These are phyloP conservation scores for Plantago ovata DNA, from an alignment of 257 asterid genomes.

Conservation along the genomic window DNA sequence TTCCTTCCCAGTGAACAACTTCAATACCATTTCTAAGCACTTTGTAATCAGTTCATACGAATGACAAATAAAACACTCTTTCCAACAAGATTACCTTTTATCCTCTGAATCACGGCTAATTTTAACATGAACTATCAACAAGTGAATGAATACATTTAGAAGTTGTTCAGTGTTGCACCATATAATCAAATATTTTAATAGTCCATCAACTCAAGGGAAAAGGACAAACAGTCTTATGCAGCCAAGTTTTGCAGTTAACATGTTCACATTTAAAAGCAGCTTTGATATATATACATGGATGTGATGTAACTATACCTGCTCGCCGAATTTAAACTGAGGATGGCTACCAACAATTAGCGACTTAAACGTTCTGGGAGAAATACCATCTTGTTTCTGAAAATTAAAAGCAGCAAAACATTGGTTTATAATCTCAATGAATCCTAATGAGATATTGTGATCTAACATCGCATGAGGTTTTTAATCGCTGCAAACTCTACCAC, in stretches of 20 bases:
- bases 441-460: conserved; percentile 6
- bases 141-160: too few relatives aligned
- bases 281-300: conserved; percentile 11
- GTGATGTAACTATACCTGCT: conserved; percentile 58
- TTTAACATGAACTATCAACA: too few relatives aligned
- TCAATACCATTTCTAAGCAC: too few relatives aligned
- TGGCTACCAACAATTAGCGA: conserved; percentile 95
- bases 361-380: conserved; percentile 96
- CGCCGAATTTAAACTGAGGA: conserved; percentile 93
- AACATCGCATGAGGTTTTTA: background rate
- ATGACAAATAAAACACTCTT: too few relatives aligned
- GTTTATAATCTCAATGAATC: conserved; percentile 5
- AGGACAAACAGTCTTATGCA: conserved; percentile 1
- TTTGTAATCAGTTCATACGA: too few relatives aligned
- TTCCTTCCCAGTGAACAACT: too few relatives aligned
- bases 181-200: background rate
- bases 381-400: conserved; percentile 90
- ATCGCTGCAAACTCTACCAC: too few relatives aligned
- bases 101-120: too few relatives aligned
- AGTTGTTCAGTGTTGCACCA: too few relatives aligned
- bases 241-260: background rate
- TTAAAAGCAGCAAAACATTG: conserved; percentile 20
- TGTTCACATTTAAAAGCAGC: background rate
- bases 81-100: too few relatives aligned
- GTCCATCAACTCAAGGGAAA: conserved; percentile 21